Conservation (phyloP, 192 early-diverging fungal genomes). For the Backusella westeae region DNA sequence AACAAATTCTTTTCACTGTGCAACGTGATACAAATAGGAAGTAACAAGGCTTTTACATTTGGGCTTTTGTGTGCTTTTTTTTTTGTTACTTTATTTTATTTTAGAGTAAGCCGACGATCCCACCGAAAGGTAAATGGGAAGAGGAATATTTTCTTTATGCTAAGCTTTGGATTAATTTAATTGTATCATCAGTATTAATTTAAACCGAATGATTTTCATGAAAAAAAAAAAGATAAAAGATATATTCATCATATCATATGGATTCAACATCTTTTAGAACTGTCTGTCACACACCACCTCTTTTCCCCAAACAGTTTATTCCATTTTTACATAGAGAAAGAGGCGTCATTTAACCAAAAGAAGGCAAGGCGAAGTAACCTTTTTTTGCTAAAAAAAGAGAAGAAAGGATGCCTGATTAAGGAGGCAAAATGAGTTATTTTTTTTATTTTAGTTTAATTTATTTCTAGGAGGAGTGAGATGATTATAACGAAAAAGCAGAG, state of each 20-base stretch:
- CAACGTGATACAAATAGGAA: not conserved
- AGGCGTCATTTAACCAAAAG: not conserved
- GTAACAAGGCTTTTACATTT: not conserved
- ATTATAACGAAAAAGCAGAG: too few species aligned
- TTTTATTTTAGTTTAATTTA: not conserved
- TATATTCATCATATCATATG: not conserved
- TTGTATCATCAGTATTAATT: not conserved
- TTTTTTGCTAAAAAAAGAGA: not conserved
- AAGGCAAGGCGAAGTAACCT: not conserved
- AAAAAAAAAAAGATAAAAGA: not conserved
- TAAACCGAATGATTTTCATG: not conserved
- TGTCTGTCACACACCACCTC: not conserved
- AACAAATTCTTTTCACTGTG: not conserved
- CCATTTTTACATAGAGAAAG: not conserved
- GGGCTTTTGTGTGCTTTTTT: not conserved
- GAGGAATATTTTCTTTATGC: not conserved
- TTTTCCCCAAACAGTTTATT: not conserved
- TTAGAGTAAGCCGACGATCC: not conserved
- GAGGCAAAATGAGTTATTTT: slow-evolving; percentile 2
- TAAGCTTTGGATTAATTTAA: not conserved
- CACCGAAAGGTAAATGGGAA: not conserved
- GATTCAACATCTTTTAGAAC: not conserved
- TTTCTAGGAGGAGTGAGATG: not conserved
- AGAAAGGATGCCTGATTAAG: not conserved
- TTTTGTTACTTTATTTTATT: not conserved